Percentiles rank a stretch among this genome's conserved stretches.
phyloP scores from a whole-genome alignment of 2,329 filamentous ascomycete genomes.

The Aschersonia sp. region DNA sequence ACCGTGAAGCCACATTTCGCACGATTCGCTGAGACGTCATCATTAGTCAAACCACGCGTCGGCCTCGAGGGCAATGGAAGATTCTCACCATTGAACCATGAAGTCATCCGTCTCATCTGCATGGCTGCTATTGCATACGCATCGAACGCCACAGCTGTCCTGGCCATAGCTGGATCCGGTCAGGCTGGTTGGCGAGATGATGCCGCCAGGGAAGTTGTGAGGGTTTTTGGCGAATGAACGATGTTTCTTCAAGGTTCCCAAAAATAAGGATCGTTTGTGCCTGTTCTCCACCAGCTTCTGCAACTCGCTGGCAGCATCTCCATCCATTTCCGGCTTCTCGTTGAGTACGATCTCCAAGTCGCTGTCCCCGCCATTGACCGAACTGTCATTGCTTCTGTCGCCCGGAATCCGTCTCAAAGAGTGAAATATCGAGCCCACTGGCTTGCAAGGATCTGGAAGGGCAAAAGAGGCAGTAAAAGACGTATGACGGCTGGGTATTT shows the following conservation, averaged over 20 bases:
- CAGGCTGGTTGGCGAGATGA: constrained; percentile 36
- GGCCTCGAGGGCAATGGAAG: background rate
- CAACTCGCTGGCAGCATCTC: constrained; percentile 47
- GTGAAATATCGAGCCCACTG: constrained; percentile 32
- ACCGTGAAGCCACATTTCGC: constrained; percentile 52
- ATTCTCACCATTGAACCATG: constrained; percentile 48
- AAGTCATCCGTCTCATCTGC: constrained; percentile 34
- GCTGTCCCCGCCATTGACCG: constrained; percentile 31
- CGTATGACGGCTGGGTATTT: constrained; percentile 45
- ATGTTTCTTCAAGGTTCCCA: constrained; percentile 15
- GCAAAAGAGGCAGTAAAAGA: constrained; percentile 41
- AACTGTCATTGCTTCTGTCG: constrained; percentile 31
- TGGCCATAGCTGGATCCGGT: constrained; percentile 30
- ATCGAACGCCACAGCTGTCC: constrained; percentile 33
- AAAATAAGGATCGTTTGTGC: constrained; percentile 24
- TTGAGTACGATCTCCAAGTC: constrained; percentile 45
- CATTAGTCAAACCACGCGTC: no score
- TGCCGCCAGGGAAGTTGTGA: constrained; percentile 18
- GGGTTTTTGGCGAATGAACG: constrained; percentile 18
- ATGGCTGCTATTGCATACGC: constrained; percentile 36
- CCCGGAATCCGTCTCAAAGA: constrained; percentile 31
- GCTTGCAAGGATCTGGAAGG: constrained; percentile 36
- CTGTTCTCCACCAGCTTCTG: constrained; percentile 41
- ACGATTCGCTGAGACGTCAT: constrained; percentile 35
- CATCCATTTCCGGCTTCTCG: constrained; percentile 25